Base-by-base conservation (phyloP, 805 yeast species). In the Starmerella stellata region DNA sequence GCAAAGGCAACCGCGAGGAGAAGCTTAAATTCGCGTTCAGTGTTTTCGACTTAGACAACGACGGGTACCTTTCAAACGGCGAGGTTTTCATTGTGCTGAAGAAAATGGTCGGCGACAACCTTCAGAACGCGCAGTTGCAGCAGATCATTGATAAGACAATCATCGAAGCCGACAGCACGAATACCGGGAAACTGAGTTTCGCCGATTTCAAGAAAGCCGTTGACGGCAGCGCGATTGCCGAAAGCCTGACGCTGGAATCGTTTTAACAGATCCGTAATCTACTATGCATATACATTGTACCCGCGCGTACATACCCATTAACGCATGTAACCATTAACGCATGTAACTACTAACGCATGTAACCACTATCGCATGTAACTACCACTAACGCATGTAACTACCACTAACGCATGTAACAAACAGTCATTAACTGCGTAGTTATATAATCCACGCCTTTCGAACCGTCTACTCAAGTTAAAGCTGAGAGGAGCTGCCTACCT, bases 81-180 rank as follows among this genome's bases (percentile, higher is more conserved):
- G 99, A 90, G 59, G 59, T 90, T 40, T 90, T 77, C 52, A 66
- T 87, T 30, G 96, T 90, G 30, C 64, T 90, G 61, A 80, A 90
- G 59, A 79, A 81, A 72, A 90, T 90, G 98, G 98, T 92, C 21
- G 98, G 96, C 1, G 76, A 74, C 49, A 83, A 90, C 52, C 61
- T 92, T 41, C 77, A 74, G 44, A 93, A 80, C 42, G 73, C 72
- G 21, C 94, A 90, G 52, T 66, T 90, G 40, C 99, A 90, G 57
- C 96, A 92, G 58, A 72, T 90, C 38, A 95, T 87, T n/a, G 96
- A 90, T 57, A 75, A 92, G 58, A 83, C 98, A 0, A 83, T 92
- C 47, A 72, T 82, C 74, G 95, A 87, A 56, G 85, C 82, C 37
- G 96, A 85, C 53, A 51, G 57, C 21, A 94, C 85, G 50, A 85